Conservation (phyloP, 2,329 filamentous ascomycete genomes). For the Trichothecium sympodiale region DNA sequence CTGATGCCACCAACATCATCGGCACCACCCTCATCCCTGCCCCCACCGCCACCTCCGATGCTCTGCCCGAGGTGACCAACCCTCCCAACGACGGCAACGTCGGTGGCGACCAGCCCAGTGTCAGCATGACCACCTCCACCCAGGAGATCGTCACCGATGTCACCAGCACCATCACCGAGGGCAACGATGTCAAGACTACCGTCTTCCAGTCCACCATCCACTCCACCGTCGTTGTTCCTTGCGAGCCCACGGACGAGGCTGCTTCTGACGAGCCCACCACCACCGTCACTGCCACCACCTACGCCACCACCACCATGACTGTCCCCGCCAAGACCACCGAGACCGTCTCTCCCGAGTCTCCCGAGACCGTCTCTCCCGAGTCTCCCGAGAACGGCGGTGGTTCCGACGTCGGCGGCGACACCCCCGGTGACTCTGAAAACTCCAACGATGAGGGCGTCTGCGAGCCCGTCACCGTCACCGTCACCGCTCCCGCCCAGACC, state of each 20-base stretch:
- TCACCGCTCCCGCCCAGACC: constrained; percentile 20
- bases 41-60: constrained; percentile 2
- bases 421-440: constrained; percentile 6
- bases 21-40: constrained; percentile 10
- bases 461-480: constrained; percentile 14
- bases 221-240: constrained; percentile 16
- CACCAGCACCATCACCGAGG: constrained; percentile 23
- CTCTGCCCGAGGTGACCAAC: constrained; percentile 1
- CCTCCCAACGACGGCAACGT: constrained; percentile 6
- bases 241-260: constrained; percentile 5
- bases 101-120: constrained; percentile 1
- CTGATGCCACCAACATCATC: constrained; percentile 21
- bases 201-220: constrained; percentile 27
- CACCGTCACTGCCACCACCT: constrained; percentile 16
- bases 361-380: constrained; percentile 4
- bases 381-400: constrained; percentile 4
- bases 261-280: constrained; percentile 18
- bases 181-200: constrained; percentile 27
- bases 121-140: constrained; percentile 9
- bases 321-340: constrained; percentile 9
- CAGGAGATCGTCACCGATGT: constrained; percentile 19
- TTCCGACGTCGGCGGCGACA: constrained; percentile 1
- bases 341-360: constrained; percentile 10
- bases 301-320: constrained; percentile 12
- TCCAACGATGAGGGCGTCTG: constrained; percentile 7